Evolutionary conservation across 2,329 filamentous ascomycete genomes (phyloP), one percentile per base, ranked within the genome.

Genomic region (Epichloe elymi): DNA sequence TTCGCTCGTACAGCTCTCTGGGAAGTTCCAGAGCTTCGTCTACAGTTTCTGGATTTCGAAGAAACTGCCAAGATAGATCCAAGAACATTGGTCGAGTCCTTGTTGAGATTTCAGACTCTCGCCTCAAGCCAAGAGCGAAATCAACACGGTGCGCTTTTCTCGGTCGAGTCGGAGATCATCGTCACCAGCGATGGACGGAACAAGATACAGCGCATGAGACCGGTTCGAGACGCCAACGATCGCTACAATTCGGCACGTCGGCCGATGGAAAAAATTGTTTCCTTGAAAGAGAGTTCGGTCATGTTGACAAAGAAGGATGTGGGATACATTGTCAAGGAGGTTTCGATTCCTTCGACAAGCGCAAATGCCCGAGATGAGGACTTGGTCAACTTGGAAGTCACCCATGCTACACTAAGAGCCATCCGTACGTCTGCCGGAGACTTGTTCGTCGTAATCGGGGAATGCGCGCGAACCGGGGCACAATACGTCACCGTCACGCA

Each of bases 21-120:
- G 30, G 50, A 47, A 17, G 5, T 46, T 45, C 52, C 12, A 23
- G 30, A 55, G 6, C 19, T 49, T 5, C 40, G 46, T 37, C 23
- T 51, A 3, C 51, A 51, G 15, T 53, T 56, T 17, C 33, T 53
- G 10, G 38, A 50, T 14, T n/a, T 51, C 37, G 38, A 39, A 15
- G 39, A 51, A 12, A 30, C n/a, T 15, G 11, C 37, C 12, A 14
- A 35, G 26, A 14, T 38, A 5, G 12, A 37, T 14, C 17, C 30
- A 3, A 17, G 30, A 15, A 30, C n/a, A 2, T 4, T 47, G 2
- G 15, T n/a, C 17, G 20, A 38, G 12, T 10, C 33, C 2, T n/a
- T 49, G 39, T 12, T 45, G 4, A 14, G 36, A 5, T 17, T 52
- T 12, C 12, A 42, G 17, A 2, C n/a, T 38, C 4, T 12, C 5